A percentile compares a stretch with the other conserved stretches of the same genome.
Evolutionary conservation across 768 basidiomycete genomes (phyloP).

Genomic region (Kwoniella bestiolae): DNA sequence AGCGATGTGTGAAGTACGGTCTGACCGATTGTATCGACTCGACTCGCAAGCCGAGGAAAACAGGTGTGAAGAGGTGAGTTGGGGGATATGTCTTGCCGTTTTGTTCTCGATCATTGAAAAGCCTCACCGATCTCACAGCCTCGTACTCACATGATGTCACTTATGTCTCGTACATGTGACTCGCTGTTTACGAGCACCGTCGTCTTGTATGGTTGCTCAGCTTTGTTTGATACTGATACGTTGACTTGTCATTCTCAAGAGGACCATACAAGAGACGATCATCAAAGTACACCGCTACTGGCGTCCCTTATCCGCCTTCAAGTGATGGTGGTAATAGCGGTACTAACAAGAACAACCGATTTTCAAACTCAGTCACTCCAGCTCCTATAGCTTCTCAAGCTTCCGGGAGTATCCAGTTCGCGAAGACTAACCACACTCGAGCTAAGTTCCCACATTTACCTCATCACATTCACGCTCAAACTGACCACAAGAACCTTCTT

Average conservation of each 20-base stretch:
- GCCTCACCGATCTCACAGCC: too few species aligned
- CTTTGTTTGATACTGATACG: too few species aligned
- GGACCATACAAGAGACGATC: conserved; percentile 48
- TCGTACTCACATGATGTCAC: too few species aligned
- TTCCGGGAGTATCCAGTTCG: too few species aligned
- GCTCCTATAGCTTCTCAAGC: too few species aligned
- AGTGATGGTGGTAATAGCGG: background rate
- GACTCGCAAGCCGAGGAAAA: conserved; percentile 49
- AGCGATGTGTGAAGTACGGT: conserved; percentile 52
- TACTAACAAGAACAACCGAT: background rate
- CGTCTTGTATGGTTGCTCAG: too few species aligned
- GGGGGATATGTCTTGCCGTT: too few species aligned
- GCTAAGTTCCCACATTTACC: background rate
- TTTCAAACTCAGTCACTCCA: too few species aligned
- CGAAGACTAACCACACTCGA: background rate
- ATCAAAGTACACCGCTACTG: conserved; percentile 15
- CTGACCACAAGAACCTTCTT: background rate
- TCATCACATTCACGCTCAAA: background rate
- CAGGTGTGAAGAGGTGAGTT: conserved; percentile 54
- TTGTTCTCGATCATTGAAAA: background rate
- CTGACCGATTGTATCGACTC: conserved; percentile 50
- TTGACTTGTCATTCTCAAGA: background rate
- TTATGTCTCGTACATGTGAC: too few species aligned
- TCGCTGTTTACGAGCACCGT: too few species aligned
- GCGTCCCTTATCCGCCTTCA: background rate